Base-by-base conservation (phyloP, 306 rosid genomes). In the Cucurbita ficifolia region DNA sequence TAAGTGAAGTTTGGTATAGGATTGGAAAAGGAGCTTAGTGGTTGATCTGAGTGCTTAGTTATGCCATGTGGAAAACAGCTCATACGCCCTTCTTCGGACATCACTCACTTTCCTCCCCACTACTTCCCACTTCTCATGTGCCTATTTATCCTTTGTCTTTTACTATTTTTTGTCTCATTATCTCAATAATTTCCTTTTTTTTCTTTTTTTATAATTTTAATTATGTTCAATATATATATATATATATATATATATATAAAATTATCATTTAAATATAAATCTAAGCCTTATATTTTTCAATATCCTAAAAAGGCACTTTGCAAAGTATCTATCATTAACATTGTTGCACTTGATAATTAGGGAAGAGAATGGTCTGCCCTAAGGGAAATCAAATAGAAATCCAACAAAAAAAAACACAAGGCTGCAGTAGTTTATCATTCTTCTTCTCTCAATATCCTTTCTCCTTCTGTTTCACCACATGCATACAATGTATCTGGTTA, bases 11-110 rank as follows among this genome's bases (percentile, higher is more conserved):
- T 45, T 18, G 73, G 53, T 67, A 13, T 21, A 68, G 72, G 73
- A 68, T 68, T 68, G 73, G 52, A 40, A 68, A 22, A 68, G 54
- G 73, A 46, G 21, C 7, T 48, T 48, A 69, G 73, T 68, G 73
- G 73, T 48, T 69, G 57, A 69, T 48, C 14, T 69, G 4, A 69
- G 73, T 69, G 73, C 22, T 14, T 69, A 45, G 43, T 69, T 69
- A 40, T 48, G 43, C 57, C 42, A 46, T 45, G 73, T 69, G 73
- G 73, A 69, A 69, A 48, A 69, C 73, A 69, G 52, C 73, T 69
- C 73, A 24, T 4, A 43, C n/a, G 0, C 55, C 55, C 50, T 46
- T 12, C 35, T 42, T 12, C 4, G 33, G 33, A 29, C 51, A 11
- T 21, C 73, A 68, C 73, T 46, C 1, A 24, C 73, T 69, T 69